Evolutionary conservation across 257 asterid species (phyloP).

Genomic region (Echium plantagineum): DNA sequence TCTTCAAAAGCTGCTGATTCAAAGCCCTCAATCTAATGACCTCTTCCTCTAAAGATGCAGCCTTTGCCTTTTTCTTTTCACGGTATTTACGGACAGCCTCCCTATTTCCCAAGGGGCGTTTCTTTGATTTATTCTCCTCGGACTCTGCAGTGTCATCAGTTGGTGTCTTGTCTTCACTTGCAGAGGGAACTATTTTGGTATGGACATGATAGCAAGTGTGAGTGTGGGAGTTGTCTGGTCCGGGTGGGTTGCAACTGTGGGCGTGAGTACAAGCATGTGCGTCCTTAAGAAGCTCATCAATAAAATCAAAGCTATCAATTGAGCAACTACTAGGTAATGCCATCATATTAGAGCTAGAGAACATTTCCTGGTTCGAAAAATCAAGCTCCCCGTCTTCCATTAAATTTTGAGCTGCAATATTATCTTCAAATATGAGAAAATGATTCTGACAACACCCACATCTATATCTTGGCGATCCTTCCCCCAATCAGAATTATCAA

Average conservation of each 20-base stretch:
- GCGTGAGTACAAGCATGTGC: slow-evolving; percentile 68
- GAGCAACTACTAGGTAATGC: slow-evolving; percentile 35
- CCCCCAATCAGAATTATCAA: neutral
- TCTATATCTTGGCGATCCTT: neutral
- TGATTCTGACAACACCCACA: neutral
- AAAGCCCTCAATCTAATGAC: slow-evolving; percentile 58
- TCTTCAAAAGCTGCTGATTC: slow-evolving; percentile 85
- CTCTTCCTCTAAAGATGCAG: slow-evolving; percentile 89
- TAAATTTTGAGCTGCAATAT: neutral
- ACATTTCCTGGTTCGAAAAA: slow-evolving; percentile 30
- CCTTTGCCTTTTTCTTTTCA: slow-evolving; percentile 85
- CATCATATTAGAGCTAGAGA: slow-evolving; percentile 22
- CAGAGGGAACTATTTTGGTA: slow-evolving; percentile 75
- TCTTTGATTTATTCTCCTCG: slow-evolving; percentile 46
- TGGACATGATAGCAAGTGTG: slow-evolving; percentile 96
- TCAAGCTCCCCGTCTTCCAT: slow-evolving; percentile 47
- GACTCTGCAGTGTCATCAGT: slow-evolving; percentile 91
- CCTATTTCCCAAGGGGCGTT: slow-evolving; percentile 74
- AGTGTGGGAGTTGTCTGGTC: slow-evolving; percentile 68
- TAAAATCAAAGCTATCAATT: slow-evolving; percentile 21
- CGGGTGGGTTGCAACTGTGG: slow-evolving; percentile 90
- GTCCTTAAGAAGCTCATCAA: slow-evolving; percentile 35
- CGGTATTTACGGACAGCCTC: slow-evolving; percentile 98
- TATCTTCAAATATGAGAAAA: neutral
- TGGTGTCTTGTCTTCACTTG: slow-evolving; percentile 47